Conservation (phyloP, 2,329 filamentous ascomycete genomes). For the Pestalotiopsis sp. region DNA sequence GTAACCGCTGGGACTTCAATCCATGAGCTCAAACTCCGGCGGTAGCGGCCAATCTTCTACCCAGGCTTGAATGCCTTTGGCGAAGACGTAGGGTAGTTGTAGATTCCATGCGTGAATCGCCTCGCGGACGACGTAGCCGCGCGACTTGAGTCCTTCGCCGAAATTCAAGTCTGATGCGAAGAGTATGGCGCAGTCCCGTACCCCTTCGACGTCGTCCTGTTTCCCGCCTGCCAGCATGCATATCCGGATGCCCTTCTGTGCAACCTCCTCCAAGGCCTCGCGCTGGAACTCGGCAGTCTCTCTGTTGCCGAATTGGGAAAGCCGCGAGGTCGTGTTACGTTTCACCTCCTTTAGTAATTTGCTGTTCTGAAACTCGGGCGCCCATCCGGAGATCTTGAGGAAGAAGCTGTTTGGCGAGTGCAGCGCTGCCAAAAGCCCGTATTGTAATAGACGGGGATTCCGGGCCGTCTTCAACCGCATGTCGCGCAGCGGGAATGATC, state of each 20-base stretch:
- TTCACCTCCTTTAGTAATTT: conserved; percentile 34
- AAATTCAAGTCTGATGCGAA: conserved; percentile 19
- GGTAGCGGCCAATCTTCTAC: conserved; percentile 28
- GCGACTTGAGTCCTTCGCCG: conserved; percentile 24
- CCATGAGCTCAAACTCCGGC: conserved; percentile 17
- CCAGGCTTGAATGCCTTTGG: conserved; percentile 36
- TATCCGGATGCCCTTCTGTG: conserved; percentile 25
- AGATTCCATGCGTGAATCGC: conserved; percentile 42
- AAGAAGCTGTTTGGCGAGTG: conserved; percentile 27
- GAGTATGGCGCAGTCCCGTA: conserved; percentile 28
- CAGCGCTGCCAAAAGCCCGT: conserved; percentile 25
- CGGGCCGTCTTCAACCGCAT: background rate
- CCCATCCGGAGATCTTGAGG: conserved; percentile 26
- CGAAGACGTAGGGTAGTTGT: conserved; percentile 39
- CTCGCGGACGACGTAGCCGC: conserved; percentile 32
- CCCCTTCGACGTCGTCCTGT: conserved; percentile 33
- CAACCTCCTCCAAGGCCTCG: conserved; percentile 27
- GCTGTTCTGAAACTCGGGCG: conserved; percentile 27
- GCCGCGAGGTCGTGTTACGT: conserved; percentile 29
- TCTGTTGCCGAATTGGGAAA: conserved; percentile 15
- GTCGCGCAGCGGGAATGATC: background rate
- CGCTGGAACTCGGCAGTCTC: conserved; percentile 25
- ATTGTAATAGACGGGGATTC: conserved; percentile 26
- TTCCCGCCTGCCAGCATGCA: conserved; percentile 30
- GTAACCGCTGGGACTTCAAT: background rate